These are phyloP conservation scores for Pholiota conissans DNA, from an alignment of 768 basidiomycete genomes.

Conservation along the genomic window DNA sequence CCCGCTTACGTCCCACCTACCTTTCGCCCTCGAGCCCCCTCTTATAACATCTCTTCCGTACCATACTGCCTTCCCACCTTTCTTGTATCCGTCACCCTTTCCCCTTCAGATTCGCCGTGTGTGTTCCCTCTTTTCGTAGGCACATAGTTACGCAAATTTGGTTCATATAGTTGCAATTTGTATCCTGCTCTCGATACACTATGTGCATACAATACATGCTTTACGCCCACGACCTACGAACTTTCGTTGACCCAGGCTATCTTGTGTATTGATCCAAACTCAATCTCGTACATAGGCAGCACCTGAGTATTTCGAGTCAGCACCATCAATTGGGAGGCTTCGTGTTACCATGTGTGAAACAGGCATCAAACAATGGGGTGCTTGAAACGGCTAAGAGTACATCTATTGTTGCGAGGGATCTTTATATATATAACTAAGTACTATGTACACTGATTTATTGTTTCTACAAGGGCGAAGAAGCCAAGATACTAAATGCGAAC, in stretches of 20 bases:
- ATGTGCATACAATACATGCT: conserved; percentile 35
- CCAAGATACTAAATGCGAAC: conserved; percentile 49
- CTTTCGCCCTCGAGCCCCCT: conserved; percentile 12
- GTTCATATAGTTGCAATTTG: conserved; percentile 22
- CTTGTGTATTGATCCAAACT: too few species aligned
- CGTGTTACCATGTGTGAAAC: too few species aligned
- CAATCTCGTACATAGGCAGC: too few species aligned
- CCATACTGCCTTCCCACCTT: conserved; percentile 15
- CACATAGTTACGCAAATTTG: conserved; percentile 37
- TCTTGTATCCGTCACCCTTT: conserved; percentile 3
- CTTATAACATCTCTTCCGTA: conserved; percentile 15
- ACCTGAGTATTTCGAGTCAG: too few species aligned
- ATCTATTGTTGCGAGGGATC: background rate
- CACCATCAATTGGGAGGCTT: too few species aligned
- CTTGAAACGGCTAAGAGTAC: too few species aligned
- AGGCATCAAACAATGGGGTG: too few species aligned
- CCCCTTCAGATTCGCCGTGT: conserved; percentile 21
- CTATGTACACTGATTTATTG: conserved; percentile 2
- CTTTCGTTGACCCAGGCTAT: background rate
- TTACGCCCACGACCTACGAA: conserved; percentile 17
- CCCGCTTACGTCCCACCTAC: conserved; percentile 19
- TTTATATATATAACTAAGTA: conserved; percentile 4
- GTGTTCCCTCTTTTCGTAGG: conserved; percentile 30
- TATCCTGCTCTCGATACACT: conserved; percentile 13
- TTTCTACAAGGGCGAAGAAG: background rate